Conservation (phyloP, 2,329 filamentous ascomycete genomes). For the Elsinoe batatas region DNA sequence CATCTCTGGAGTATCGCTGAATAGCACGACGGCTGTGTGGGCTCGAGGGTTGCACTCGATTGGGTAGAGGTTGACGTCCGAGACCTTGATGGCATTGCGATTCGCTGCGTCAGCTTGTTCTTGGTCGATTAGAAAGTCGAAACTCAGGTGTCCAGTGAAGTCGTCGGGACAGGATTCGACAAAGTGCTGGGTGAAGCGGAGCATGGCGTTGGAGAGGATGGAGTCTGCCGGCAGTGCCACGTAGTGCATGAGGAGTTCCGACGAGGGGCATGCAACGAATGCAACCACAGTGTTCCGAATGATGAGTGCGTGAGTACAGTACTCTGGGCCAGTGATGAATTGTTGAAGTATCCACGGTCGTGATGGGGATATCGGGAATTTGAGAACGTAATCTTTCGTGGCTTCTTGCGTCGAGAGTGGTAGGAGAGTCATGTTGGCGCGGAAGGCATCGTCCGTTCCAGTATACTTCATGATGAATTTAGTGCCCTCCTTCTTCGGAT, state of each 20-base stretch:
- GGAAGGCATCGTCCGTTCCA: conserved; percentile 49
- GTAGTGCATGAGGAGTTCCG: conserved; percentile 58
- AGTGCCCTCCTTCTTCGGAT: conserved; percentile 23
- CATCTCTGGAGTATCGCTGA: conserved; percentile 39
- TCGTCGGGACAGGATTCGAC: conserved; percentile 38
- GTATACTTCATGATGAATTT: conserved; percentile 59
- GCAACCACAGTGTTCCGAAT: conserved; percentile 54
- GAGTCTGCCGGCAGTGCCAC: conserved; percentile 46
- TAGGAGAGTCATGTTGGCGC: conserved; percentile 55
- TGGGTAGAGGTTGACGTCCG: conserved; percentile 42
- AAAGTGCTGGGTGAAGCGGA: conserved; percentile 53
- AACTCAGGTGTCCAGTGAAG: conserved; percentile 61
- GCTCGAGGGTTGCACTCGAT: conserved; percentile 64
- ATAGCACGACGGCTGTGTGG: conserved; percentile 57
- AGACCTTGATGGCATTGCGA: conserved; percentile 18
- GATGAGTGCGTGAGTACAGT: conserved; percentile 61
- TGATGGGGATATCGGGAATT: conserved; percentile 44
- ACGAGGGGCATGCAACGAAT: conserved; percentile 57
- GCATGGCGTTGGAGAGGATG: conserved; percentile 49
- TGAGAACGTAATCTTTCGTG: conserved; percentile 46
- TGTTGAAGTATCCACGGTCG: conserved; percentile 60
- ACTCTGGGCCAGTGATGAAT: conserved; percentile 55
- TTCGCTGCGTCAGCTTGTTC: conserved; percentile 26
- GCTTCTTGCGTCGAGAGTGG: conserved; percentile 44
- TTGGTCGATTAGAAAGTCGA: conserved; percentile 58